Base-by-base conservation (phyloP, 2,329 filamentous ascomycete genomes). In the Fusarium dlaminii region DNA sequence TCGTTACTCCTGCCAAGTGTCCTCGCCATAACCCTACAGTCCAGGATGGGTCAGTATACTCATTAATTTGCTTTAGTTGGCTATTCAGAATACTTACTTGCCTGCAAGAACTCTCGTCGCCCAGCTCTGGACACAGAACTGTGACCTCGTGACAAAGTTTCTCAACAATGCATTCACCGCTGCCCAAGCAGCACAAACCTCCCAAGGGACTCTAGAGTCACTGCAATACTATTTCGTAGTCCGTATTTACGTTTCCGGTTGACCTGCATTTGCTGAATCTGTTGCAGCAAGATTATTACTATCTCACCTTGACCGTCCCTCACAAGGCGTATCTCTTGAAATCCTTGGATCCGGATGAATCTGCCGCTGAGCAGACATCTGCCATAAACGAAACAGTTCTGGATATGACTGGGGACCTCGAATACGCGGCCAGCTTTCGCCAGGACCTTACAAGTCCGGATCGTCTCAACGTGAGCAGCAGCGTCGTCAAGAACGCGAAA, bases 51-150 rank as follows among this genome's bases (percentile, higher is more conserved):
- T 51, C 22, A 32, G 48, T 51, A 10, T 49, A 13, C 8, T 0
- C 5, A 1, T 0, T 13, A 5, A 0, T n/a, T 3, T 30, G 1
- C 7, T n/a, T 13, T 3, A 3, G 22, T n/a, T 5, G 3, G 5
- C 10, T n/a, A 6, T 14, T 9, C 6, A 1, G 2, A 10, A 10
- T 32, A 14, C 6, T 51, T 1, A 51, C 30, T 8, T 14, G 4
- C 8, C 22, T 2, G 0, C 6, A 10, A 51, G 48, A 10, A 51
- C 48, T 1, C 48, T 51, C 11, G 29, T 51, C 30, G 22, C 32
- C 22, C 48, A 51, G 48, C 48, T 51, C 48, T 51, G 48, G 48
- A n/a, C n/a, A 20, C 30, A 51, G 4, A 51, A 51, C 29, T 51
- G 48, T 0, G 48, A 51, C 1, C 48, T 51, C 0, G 29, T 51